These are phyloP conservation scores for sorghum (Sorghum bicolor) DNA, from an alignment of 176 grass and related monocot genomes.

Conservation along the genomic window Sorghum_bicolor_NCBIv3 NC_012870.2:69782501-69783000, in stretches of 20 bases:
- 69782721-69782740: constrained; percentile 77
- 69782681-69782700: constrained; percentile 58
- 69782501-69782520: constrained; percentile 85
- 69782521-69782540: constrained; percentile 81
- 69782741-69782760: constrained; percentile 32
- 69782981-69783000: constrained; percentile 35
- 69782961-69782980: constrained; percentile 5
- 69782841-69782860: constrained; percentile 41
- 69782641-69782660: constrained; percentile 85
- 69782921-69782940: constrained; percentile 47
- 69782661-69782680: constrained; percentile 40
- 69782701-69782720: constrained; percentile 55
- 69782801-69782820: constrained; percentile 56
- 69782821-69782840: constrained; percentile 43
- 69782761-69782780: constrained; percentile 20
- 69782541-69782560: constrained; percentile 72
- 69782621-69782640: constrained; percentile 95
- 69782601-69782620: constrained; percentile 88
- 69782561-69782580: constrained; percentile 95
- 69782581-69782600: constrained; percentile 98
- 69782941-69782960: neutral
- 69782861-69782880: neutral
- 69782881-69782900: neutral
- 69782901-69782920: constrained; percentile 11
- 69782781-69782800: constrained; percentile 19